These are phyloP conservation scores for Canna indica DNA, from an alignment of 176 grass and related monocot genomes.

Conservation along the genomic window DNA sequence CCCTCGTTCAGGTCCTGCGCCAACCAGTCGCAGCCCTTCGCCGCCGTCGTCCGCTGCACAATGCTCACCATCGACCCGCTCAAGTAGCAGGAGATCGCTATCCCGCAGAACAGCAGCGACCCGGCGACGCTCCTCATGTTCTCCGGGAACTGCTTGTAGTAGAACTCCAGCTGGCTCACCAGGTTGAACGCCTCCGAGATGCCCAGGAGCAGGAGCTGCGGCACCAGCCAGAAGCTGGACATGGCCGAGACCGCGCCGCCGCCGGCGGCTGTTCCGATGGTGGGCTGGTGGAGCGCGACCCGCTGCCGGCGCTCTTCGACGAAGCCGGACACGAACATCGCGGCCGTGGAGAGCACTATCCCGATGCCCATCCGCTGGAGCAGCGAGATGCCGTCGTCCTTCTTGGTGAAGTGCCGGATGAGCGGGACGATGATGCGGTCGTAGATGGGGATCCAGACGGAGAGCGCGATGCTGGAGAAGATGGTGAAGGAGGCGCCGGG, in stretches of 20 bases:
- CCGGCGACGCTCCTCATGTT: slow-evolving; percentile 94
- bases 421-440: slow-evolving; percentile 57
- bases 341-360: slow-evolving; percentile 61
- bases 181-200: slow-evolving; percentile 88
- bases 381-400: slow-evolving; percentile 54
- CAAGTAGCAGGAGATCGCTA: slow-evolving; percentile 77
- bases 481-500: slow-evolving; percentile 81
- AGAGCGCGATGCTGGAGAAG: slow-evolving; percentile 76
- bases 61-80: slow-evolving; percentile 71
- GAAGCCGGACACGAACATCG: slow-evolving; percentile 69
- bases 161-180: slow-evolving; percentile 99
- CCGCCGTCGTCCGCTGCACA: slow-evolving; percentile 39
- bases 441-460: slow-evolving; percentile 85
- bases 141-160: slow-evolving; percentile 98
- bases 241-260: slow-evolving; percentile 60
- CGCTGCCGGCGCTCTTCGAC: slow-evolving; percentile 48
- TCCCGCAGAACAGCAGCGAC: slow-evolving; percentile 75
- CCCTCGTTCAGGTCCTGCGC: slow-evolving; percentile 87
- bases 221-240: slow-evolving; percentile 82
- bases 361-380: slow-evolving; percentile 83
- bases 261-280: slow-evolving; percentile 30
- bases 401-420: slow-evolving; percentile 38
- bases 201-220: slow-evolving; percentile 81
- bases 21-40: slow-evolving; percentile 27
- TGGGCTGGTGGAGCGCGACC: slow-evolving; percentile 37